A percentile compares a stretch with the other conserved stretches of the same genome.
Conservation (phyloP, 2,329 filamentous ascomycete species). For the Paracorniculantispora psalliotae region DNA sequence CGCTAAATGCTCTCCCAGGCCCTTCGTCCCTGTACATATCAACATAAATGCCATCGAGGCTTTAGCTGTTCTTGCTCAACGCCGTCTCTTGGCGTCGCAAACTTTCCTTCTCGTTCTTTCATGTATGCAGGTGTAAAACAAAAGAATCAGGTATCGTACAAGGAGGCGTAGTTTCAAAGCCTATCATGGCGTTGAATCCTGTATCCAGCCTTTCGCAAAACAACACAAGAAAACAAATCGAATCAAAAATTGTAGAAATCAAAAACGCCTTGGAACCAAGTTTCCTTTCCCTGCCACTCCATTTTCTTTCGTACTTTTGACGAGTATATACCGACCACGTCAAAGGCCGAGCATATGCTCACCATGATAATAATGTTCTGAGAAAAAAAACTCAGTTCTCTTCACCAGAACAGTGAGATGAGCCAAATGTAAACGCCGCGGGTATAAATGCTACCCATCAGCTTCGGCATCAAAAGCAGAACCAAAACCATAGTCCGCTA, state of each 20-base stretch:
- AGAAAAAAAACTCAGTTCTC: neutral
- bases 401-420: neutral
- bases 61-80: neutral
- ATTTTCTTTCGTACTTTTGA: conserved; percentile 1
- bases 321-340: neutral
- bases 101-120: neutral
- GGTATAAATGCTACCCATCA: neutral
- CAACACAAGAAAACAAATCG: neutral
- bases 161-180: neutral
- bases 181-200: neutral
- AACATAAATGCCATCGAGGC: conserved; percentile 6
- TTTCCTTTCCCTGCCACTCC: conserved; percentile 10
- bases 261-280: conserved; percentile 8
- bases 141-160: conserved; percentile 7
- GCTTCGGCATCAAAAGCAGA: neutral
- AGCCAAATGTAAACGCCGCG: neutral
- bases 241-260: neutral
- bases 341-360: neutral
- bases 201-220: neutral
- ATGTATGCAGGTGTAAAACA: neutral
- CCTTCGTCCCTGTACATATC: conserved; percentile 5
- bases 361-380: conserved; percentile 1
- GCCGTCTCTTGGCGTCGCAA: neutral
- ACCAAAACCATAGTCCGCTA: neutral
- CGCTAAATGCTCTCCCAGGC: conserved; percentile 1